These are phyloP conservation scores for Boletus speciosus DNA, from an alignment of 768 basidiomycete genomes.

Conservation along the genomic window DNA sequence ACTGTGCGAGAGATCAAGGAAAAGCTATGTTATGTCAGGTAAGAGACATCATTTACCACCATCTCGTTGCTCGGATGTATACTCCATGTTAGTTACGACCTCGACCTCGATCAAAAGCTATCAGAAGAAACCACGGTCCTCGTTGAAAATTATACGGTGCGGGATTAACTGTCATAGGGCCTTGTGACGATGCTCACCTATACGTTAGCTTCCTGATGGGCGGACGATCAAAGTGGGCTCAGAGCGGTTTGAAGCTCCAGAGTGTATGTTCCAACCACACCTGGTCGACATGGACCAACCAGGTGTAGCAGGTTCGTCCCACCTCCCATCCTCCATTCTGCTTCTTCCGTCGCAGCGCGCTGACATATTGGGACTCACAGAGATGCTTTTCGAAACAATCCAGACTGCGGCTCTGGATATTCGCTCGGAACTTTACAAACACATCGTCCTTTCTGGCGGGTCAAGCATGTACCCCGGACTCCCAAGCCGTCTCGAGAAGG, in stretches of 20 bases:
- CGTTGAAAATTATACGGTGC: slow-evolving; percentile 93
- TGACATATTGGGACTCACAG: slow-evolving; percentile 34
- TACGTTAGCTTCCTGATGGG: slow-evolving; percentile 81
- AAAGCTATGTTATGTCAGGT: slow-evolving; percentile 98
- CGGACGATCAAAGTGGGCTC: slow-evolving; percentile 96
- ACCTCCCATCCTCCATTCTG: neutral
- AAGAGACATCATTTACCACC: slow-evolving; percentile 14
- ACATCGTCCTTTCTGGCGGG: slow-evolving; percentile 95
- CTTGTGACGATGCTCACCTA: slow-evolving; percentile 6
- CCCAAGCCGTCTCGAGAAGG: slow-evolving; percentile 95
- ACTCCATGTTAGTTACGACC: slow-evolving; percentile 68
- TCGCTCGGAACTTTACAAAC: slow-evolving; percentile 92
- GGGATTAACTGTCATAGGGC: slow-evolving; percentile 15
- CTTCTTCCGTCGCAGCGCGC: neutral
- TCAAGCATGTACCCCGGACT: slow-evolving; percentile 99
- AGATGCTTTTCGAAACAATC: slow-evolving; percentile 96
- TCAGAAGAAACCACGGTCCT: slow-evolving; percentile 95
- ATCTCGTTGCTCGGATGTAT: neutral
- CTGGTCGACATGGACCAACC: slow-evolving; percentile 96
- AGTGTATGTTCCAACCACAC: slow-evolving; percentile 99
- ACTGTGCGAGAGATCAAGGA: slow-evolving; percentile 99
- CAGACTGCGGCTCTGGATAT: slow-evolving; percentile 88
- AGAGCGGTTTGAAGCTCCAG: slow-evolving; percentile 97
- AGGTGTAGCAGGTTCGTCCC: slow-evolving; percentile 80
- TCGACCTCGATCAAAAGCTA: slow-evolving; percentile 91